phyloP scores from a whole-genome alignment of 208 protist species.

The Crithidia thermophila region DNA sequence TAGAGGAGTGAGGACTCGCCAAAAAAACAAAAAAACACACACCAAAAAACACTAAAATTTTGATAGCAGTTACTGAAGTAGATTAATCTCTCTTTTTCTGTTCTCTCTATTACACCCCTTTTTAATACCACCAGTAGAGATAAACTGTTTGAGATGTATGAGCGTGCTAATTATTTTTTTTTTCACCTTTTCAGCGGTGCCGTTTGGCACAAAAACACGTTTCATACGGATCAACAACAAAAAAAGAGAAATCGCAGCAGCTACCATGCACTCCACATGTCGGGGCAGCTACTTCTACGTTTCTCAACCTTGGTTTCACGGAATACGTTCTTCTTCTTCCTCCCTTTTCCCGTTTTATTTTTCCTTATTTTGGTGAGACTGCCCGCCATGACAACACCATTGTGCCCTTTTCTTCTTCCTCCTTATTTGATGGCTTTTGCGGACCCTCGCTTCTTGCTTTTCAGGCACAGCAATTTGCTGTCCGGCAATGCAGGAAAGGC shows the following conservation, averaged over 20 bases:
- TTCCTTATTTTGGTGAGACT: too few species aligned
- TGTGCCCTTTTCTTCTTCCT: too few species aligned
- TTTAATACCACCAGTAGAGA: slow-evolving; percentile 15
- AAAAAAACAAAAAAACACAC: slow-evolving; percentile 3
- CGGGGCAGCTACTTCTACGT: slow-evolving; percentile 18
- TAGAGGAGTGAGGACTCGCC: background rate
- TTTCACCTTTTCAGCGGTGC: background rate
- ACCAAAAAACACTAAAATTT: background rate
- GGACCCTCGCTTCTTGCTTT: too few species aligned
- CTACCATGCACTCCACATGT: slow-evolving; percentile 15
- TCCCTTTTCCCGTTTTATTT: slow-evolving; percentile 11
- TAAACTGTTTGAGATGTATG: background rate
- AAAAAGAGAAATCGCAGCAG: slow-evolving; percentile 13
- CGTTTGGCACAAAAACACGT: too few species aligned
- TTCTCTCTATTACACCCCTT: slow-evolving; percentile 18
- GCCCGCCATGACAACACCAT: too few species aligned
- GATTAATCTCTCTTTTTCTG: slow-evolving; percentile 14
- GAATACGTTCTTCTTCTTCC: background rate
- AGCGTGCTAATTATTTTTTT: background rate
- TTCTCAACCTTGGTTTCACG: slow-evolving; percentile 14
- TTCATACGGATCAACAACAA: too few species aligned
- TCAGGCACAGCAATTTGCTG: too few species aligned
- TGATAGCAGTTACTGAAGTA: slow-evolving; percentile 14
- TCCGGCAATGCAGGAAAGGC: too few species aligned
- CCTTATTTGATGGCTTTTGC: too few species aligned